Base-by-base conservation (phyloP, 2,329 filamentous ascomycete species). In the Ascochyta fabae region DNA sequence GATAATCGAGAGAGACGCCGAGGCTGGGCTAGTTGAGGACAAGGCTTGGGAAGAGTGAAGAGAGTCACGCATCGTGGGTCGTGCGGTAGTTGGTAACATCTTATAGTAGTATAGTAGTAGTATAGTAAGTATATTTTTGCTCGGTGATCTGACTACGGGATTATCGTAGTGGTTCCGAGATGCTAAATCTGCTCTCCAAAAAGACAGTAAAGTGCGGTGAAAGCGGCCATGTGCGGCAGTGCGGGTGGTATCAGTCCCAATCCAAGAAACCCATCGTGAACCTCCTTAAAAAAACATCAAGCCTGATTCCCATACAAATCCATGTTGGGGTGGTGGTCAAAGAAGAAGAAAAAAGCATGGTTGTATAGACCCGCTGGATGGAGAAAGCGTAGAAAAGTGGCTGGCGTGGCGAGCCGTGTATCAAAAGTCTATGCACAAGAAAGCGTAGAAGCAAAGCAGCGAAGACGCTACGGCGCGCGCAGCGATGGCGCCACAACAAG, bases 191-290 rank as follows among this genome's bases (percentile, higher is more conserved):
- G 19, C 29, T 6, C 27, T n/a, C 38, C 29, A 19, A 34, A 8
- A 31, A 24, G 31, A 24, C n/a, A 31, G 19, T 26, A 2, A 23
- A 35, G 22, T 24, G 31, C 34, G 27, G n/a, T 33, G 40, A 51
- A 39, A 48, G 26, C 6, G 24, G 53, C 53, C 48, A 46, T 50
- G 41, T 31, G 43, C 16, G 43, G 48, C 48, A 27, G 36, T 56
- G 53, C 48, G 33, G 39, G 43, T 44, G 54, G 48, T 52, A 52
- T 57, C 48, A 48, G 41, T 41, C 44, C 48, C 48, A 39, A 15
- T 36, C 24, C 53, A 50, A 55, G 24, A 42, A 38, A 33, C 10
- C 31, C 43, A 15, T 56, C 44, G 16, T 57, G 13, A 52, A 42
- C 48, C 4, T 41, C 48, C 44, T 19, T 19, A 19, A 48, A 53